These are phyloP conservation scores for Penicillium daleae DNA, from an alignment of 495 filamentous ascomycete genomes.

Conservation along the genomic window DNA sequence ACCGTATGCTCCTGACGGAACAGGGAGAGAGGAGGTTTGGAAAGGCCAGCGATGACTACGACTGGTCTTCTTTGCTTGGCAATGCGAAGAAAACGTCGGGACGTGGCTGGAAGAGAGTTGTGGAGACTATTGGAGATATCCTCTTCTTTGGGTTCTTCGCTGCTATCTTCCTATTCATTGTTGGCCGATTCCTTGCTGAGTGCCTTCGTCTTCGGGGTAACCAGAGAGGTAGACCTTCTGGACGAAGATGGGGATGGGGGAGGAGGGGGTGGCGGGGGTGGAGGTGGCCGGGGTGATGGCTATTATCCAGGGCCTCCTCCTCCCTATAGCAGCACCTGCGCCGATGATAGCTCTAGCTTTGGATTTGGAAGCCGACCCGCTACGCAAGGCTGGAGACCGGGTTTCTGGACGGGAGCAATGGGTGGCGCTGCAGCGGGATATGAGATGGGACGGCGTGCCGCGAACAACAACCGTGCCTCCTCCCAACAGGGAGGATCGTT, in stretches of 20 bases:
- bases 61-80: neutral
- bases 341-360: slow-evolving; percentile 44
- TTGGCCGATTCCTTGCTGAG: slow-evolving; percentile 27
- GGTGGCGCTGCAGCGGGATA: slow-evolving; percentile 75
- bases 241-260: slow-evolving; percentile 38
- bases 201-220: slow-evolving; percentile 28
- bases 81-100: slow-evolving; percentile 14
- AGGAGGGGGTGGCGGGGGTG: slow-evolving; percentile 45
- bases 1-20: slow-evolving; percentile 79
- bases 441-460: slow-evolving; percentile 60
- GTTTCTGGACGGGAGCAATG: slow-evolving; percentile 83
- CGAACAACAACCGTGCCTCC: slow-evolving; percentile 11
- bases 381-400: slow-evolving; percentile 71
- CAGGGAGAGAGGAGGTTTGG: slow-evolving; percentile 76
- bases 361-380: slow-evolving; percentile 24
- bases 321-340: slow-evolving; percentile 56
- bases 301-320: slow-evolving; percentile 61
- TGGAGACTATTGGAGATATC: slow-evolving; percentile 30
- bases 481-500: slow-evolving; percentile 11
- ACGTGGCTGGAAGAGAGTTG: slow-evolving; percentile 15
- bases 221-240: slow-evolving; percentile 8
- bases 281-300: slow-evolving; percentile 53
- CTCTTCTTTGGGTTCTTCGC: slow-evolving; percentile 57
- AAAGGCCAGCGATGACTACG: slow-evolving; percentile 10
- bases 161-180: slow-evolving; percentile 40